These are phyloP conservation scores for Epichloe amarillans DNA, from an alignment of 2,329 filamentous ascomycete genomes.

Conservation along the genomic window DNA sequence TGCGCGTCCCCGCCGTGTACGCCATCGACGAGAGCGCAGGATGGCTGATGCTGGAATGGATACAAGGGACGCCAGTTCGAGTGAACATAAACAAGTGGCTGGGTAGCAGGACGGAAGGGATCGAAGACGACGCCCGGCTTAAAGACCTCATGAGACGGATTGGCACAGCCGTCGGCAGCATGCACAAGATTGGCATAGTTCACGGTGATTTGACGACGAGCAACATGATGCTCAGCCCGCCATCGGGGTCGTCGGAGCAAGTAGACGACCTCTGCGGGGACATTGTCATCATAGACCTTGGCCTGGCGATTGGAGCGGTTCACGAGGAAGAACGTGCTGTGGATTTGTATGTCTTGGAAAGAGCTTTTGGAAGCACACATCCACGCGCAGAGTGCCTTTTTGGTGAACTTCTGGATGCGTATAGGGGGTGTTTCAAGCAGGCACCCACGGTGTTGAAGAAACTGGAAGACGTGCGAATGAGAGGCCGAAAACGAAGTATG, in stretches of 20 bases:
- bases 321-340: conserved; percentile 91
- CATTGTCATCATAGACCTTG: conserved; percentile 88
- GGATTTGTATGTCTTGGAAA: conserved; percentile 88
- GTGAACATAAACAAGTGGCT: conserved; percentile 58
- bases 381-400: conserved; percentile 72
- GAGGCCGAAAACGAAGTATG: conserved; percentile 95
- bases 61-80: conserved; percentile 59
- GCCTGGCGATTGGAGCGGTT: conserved; percentile 66
- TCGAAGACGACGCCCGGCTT: conserved; percentile 35
- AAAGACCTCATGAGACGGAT: conserved; percentile 55
- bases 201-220: conserved; percentile 96
- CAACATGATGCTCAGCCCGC: conserved; percentile 69
- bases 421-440: conserved; percentile 62
- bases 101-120: conserved; percentile 26
- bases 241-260: conserved; percentile 10
- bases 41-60: conserved; percentile 78
- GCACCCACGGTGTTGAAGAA: conserved; percentile 62
- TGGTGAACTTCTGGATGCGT: conserved; percentile 57
- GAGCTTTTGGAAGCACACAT: conserved; percentile 91
- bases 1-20: conserved; percentile 71
- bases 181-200: conserved; percentile 78
- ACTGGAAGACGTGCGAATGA: conserved; percentile 83
- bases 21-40: conserved; percentile 50
- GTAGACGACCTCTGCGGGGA: conserved; percentile 45
- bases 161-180: conserved; percentile 54